A percentile compares a stretch with the other conserved stretches of the same genome.
phyloP scores from a whole-genome alignment of 495 filamentous ascomycete species.

The Niebla homalea region DNA sequence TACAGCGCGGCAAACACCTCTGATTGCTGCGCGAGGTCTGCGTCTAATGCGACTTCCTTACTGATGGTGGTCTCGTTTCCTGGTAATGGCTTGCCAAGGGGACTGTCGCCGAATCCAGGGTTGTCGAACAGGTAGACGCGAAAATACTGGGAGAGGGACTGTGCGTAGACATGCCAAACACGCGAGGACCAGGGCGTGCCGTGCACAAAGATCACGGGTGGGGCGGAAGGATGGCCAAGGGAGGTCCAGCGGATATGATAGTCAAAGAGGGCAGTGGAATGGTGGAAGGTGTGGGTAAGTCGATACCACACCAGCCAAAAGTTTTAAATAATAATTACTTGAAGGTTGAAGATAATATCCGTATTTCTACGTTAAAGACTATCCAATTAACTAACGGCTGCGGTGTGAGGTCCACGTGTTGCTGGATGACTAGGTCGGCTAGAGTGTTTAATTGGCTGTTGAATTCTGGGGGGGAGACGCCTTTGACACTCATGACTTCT shows the following conservation, averaged over 20 bases:
- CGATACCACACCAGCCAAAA: no score
- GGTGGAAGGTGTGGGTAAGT: slow-evolving; percentile 19
- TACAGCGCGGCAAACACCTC: slow-evolving; percentile 23
- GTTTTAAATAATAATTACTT: no score
- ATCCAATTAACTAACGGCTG: no score
- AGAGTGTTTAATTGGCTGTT: no score
- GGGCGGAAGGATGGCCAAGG: slow-evolving; percentile 12
- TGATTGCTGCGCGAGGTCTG: slow-evolving; percentile 17
- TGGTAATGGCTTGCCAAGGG: no score
- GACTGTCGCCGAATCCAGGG: slow-evolving; percentile 22
- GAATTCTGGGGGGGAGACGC: no score
- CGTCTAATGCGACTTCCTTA: slow-evolving; percentile 14
- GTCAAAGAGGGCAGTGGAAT: slow-evolving; percentile 3
- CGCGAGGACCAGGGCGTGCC: slow-evolving; percentile 27
- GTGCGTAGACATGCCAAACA: slow-evolving; percentile 22
- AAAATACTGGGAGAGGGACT: slow-evolving; percentile 10
- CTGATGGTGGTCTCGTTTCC: slow-evolving; percentile 6
- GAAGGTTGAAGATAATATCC: no score
- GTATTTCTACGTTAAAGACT: no score
- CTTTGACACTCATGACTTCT: no score
- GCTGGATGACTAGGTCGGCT: no score
- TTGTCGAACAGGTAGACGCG: slow-evolving; percentile 28
- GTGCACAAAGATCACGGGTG: slow-evolving; percentile 24
- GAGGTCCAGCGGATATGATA: slow-evolving; percentile 20
- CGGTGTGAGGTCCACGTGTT: no score